These are phyloP conservation scores for Haplosporangium gracile DNA, from an alignment of 192 early-diverging fungal species.

Conservation along the genomic window DNA sequence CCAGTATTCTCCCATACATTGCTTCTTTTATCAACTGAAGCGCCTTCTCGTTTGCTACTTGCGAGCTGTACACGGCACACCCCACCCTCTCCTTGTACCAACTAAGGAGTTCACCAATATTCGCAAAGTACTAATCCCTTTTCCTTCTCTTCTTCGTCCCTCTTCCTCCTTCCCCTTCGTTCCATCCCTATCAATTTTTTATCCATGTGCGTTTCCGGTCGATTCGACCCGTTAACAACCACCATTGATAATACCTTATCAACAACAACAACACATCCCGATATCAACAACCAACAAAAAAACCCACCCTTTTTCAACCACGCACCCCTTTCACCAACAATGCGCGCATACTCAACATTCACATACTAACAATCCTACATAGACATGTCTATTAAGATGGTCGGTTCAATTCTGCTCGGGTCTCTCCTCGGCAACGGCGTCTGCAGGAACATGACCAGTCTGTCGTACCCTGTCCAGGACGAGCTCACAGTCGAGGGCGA, in stretches of 20 bases:
- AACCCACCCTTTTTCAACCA: not conserved
- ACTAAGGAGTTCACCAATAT: not conserved
- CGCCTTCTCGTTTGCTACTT: not conserved
- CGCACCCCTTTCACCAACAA: not conserved
- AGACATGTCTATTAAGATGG: conserved; percentile 40
- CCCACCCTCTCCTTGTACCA: not conserved
- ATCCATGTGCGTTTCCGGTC: not conserved
- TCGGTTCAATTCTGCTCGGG: conserved; percentile 27
- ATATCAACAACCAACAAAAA: not conserved
- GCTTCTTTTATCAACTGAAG: not conserved
- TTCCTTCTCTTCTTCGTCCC: not conserved
- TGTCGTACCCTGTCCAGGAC: conserved; percentile 31
- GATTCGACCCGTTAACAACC: not conserved
- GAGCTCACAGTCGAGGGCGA: conserved; percentile 29
- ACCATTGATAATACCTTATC: not conserved
- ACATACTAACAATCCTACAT: not conserved
- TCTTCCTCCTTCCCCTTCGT: not conserved
- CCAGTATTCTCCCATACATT: not conserved
- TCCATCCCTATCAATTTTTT: not conserved
- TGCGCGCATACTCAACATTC: not conserved
- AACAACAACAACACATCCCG: not conserved
- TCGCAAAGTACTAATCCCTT: not conserved
- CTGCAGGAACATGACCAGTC: conserved; percentile 37
- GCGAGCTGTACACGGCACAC: not conserved
- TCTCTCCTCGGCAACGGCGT: conserved; percentile 15